phyloP scores from a whole-genome alignment of 1,284 basidiomycete genomes.

The Macrocystidia cucumis region DNA sequence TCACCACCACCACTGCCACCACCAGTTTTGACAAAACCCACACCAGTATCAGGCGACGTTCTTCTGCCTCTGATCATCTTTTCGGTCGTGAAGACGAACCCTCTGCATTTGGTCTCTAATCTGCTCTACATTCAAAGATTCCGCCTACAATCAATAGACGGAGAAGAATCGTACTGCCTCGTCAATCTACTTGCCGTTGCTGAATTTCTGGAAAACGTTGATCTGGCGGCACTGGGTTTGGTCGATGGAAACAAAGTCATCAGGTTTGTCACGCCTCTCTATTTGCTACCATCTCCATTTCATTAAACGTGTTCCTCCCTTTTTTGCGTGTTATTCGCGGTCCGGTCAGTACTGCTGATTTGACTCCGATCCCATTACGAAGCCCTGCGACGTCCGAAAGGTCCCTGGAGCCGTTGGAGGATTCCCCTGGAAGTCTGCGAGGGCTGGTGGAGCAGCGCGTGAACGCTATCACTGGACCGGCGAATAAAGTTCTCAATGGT shows the following conservation, averaged over 20 bases:
- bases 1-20: too few species aligned
- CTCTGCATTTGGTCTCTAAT: constrained; percentile 77
- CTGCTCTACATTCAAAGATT: constrained; percentile 85
- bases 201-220: constrained; percentile 90
- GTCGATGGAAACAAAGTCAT: constrained; percentile 39
- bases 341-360: constrained; percentile 67
- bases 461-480: constrained; percentile 74
- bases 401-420: constrained; percentile 19
- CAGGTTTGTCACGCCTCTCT: constrained; percentile 19
- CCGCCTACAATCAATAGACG: constrained; percentile 66
- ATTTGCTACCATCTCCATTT: constrained; percentile 1
- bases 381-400: constrained; percentile 22
- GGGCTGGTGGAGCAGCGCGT: constrained; percentile 79
- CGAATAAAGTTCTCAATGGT: constrained; percentile 79
- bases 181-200: constrained; percentile 92
- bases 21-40: constrained; percentile 16
- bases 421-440: constrained; percentile 42
- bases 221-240: constrained; percentile 76
- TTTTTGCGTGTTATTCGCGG: constrained; percentile 1
- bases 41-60: constrained; percentile 64
- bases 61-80: constrained; percentile 88
- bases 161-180: constrained; percentile 87
- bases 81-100: constrained; percentile 86
- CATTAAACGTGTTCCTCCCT: constrained; percentile 1
- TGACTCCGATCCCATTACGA: constrained; percentile 68